phyloP scores from a whole-genome alignment of 495 filamentous ascomycete species.

The Xylaria venustula region DNA sequence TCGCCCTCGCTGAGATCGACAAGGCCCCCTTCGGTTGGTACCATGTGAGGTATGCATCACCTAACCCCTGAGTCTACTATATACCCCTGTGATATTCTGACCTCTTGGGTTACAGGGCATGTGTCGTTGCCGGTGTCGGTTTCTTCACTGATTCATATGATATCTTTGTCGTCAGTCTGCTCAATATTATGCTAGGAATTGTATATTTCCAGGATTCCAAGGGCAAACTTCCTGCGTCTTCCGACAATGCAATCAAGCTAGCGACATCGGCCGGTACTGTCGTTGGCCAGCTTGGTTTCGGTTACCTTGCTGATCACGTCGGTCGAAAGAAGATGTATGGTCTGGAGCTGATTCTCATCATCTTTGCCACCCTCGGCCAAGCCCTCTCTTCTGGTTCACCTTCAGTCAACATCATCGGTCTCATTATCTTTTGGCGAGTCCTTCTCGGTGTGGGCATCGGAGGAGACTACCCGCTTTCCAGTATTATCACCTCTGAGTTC shows the following conservation, averaged over 20 bases:
- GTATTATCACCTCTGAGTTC: slow-evolving; percentile 79
- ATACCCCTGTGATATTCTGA: not conserved
- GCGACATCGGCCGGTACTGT: slow-evolving; percentile 86
- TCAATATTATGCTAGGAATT: slow-evolving; percentile 69
- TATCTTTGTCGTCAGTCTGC: slow-evolving; percentile 70
- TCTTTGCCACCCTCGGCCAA: slow-evolving; percentile 79
- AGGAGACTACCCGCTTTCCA: slow-evolving; percentile 82
- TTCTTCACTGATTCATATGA: slow-evolving; percentile 84
- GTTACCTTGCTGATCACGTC: slow-evolving; percentile 74
- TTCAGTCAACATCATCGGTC: slow-evolving; percentile 67
- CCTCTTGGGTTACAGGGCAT: slow-evolving; percentile 48
- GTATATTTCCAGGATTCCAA: slow-evolving; percentile 58
- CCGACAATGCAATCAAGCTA: slow-evolving; percentile 84
- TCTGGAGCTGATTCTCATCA: slow-evolving; percentile 83
- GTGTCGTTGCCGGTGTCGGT: slow-evolving; percentile 77
- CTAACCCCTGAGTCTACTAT: no score
- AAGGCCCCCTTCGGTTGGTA: slow-evolving; percentile 79
- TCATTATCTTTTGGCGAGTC: slow-evolving; percentile 88
- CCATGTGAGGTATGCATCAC: slow-evolving; percentile 46
- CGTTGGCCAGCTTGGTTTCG: slow-evolving; percentile 80
- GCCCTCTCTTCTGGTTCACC: slow-evolving; percentile 65
- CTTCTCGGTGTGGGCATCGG: slow-evolving; percentile 83
- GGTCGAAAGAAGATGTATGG: slow-evolving; percentile 87
- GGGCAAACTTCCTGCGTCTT: slow-evolving; percentile 57
- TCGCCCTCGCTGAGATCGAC: slow-evolving; percentile 76